These are phyloP conservation scores for Spinacia oleracea DNA, from an alignment of 179 eudicot genomes.

Conservation along the genomic window DNA sequence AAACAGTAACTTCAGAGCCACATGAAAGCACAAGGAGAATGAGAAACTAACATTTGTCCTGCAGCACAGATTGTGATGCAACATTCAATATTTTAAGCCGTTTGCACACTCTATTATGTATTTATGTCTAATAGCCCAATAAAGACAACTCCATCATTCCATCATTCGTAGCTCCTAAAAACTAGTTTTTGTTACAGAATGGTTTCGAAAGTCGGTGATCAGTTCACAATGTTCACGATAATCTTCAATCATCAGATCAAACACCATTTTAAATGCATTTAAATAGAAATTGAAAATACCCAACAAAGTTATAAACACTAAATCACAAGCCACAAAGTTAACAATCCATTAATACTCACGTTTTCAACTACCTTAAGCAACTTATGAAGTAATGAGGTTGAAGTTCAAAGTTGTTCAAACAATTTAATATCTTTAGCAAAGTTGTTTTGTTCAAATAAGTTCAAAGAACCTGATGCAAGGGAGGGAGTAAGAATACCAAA, in stretches of 20 bases:
- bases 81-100: neutral
- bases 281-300: neutral
- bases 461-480: too few species aligned
- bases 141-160: neutral
- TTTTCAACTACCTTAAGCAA: too few species aligned
- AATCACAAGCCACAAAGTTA: neutral
- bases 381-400: too few species aligned
- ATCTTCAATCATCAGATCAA: neutral
- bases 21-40: neutral
- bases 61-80: neutral
- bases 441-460: too few species aligned
- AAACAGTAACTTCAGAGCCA: neutral
- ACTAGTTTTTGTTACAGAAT: neutral
- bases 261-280: neutral
- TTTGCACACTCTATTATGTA: neutral
- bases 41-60: neutral
- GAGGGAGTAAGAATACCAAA: too few species aligned
- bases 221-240: neutral
- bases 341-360: slow-evolving; percentile 10
- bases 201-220: neutral
- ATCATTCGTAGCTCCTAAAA: neutral
- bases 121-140: neutral
- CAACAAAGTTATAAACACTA: neutral
- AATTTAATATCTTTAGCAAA: too few species aligned
- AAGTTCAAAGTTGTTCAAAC: too few species aligned